These are phyloP conservation scores for Pelargonium fulgidum DNA, from an alignment of 441 rosid species.

Conservation along the genomic window DNA sequence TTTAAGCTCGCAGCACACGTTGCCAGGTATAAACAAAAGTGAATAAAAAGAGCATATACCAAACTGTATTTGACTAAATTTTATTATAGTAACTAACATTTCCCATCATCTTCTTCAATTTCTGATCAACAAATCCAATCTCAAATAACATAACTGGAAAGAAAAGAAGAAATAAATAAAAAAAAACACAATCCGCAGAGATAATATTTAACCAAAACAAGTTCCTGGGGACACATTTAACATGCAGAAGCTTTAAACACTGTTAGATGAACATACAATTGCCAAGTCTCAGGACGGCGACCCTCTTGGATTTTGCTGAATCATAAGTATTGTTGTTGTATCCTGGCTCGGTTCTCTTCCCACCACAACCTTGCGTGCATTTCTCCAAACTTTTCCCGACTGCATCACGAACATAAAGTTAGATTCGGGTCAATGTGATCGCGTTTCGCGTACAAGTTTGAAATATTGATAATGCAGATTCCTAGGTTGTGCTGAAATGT, in stretches of 20 bases:
- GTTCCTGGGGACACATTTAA: not conserved
- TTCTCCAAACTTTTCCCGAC: constrained; percentile 87
- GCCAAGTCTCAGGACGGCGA: not conserved
- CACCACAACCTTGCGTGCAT: constrained; percentile 85
- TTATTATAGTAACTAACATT: not conserved
- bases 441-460: not conserved
- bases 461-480: not conserved
- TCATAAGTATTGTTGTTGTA: constrained; percentile 83
- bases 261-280: constrained; percentile 12
- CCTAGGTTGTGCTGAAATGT: too few relatives aligned
- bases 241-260: constrained; percentile 6
- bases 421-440: not conserved
- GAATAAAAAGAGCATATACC: not conserved
- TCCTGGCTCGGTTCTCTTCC: constrained; percentile 84
- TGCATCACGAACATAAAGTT: constrained; percentile 32
- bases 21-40: too few relatives aligned
- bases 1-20: too few relatives aligned
- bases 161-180: not conserved
- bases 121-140: not conserved
- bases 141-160: not conserved
- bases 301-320: constrained; percentile 14
- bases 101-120: not conserved
- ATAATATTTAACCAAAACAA: not conserved
- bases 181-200: not conserved
- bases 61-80: not conserved